Evolutionary conservation across 163 green algal genomes (phyloP).

Genomic region (Scenedesmus sp.): DNA sequence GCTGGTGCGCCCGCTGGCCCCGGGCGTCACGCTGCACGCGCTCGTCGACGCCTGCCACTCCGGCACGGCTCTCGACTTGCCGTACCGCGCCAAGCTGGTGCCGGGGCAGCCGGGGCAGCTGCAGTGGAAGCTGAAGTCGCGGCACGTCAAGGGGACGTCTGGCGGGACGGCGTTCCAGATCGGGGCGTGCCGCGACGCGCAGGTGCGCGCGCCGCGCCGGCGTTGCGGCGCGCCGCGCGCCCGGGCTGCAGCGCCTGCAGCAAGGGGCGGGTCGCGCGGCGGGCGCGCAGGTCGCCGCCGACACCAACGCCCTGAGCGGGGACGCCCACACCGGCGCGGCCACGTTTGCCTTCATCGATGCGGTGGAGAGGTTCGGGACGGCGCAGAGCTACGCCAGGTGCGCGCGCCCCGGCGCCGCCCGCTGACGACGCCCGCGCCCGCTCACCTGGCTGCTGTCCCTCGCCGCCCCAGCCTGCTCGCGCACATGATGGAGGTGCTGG

Average conservation of each 20-base stretch:
- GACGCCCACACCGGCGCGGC: conserved; percentile 51
- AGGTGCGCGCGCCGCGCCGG: conserved; percentile 54
- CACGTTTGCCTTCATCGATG: conserved; percentile 60
- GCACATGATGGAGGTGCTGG: conserved; percentile 75
- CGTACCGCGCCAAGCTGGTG: conserved; percentile 60
- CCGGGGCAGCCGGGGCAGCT: background rate
- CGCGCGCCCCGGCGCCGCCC: conserved; percentile 13
- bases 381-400: conserved; percentile 50
- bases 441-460: conserved; percentile 8
- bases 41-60: conserved; percentile 94
- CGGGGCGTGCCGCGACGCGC: conserved; percentile 50
- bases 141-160: conserved; percentile 53
- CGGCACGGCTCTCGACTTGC: conserved; percentile 82
- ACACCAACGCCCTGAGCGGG: conserved; percentile 51
- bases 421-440: conserved; percentile 49
- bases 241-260: conserved; percentile 45
- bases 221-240: too few species aligned
- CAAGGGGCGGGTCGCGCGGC: too few species aligned
- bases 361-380: conserved; percentile 50
- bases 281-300: too few species aligned
- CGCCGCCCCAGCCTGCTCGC: conserved; percentile 68
- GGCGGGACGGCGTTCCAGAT: conserved; percentile 51
- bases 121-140: conserved; percentile 6
- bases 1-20: conserved; percentile 79
- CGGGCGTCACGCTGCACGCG: conserved; percentile 82